Percentiles rank a stretch among this genome's conserved stretches.
These are phyloP conservation scores for Ceratorhiza oryzae-sativae DNA, from an alignment of 1,284 basidiomycete genomes.

Conservation along the genomic window DNA sequence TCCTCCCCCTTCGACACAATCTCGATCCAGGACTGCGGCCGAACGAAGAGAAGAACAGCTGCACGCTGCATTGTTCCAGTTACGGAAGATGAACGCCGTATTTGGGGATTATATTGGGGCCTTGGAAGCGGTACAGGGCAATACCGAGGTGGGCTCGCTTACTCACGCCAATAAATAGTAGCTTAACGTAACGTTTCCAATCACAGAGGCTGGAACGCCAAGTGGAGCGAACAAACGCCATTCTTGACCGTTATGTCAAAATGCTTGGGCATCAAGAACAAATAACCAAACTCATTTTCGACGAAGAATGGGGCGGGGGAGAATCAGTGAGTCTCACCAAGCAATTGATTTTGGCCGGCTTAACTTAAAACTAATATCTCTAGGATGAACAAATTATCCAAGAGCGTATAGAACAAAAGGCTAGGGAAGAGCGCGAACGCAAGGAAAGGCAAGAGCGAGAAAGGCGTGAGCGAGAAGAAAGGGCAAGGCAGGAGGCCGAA, in stretches of 20 bases:
- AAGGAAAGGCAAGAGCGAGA: conserved; percentile 37
- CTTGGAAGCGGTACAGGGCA: conserved; percentile 41
- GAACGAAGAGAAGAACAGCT: conserved; percentile 42
- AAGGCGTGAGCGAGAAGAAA: conserved; percentile 24
- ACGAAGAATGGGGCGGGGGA: conserved; percentile 44
- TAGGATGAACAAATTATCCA: conserved; percentile 40
- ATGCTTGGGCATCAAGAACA: conserved; percentile 45
- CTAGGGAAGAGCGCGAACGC: conserved; percentile 24
- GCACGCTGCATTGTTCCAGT: conserved; percentile 41
- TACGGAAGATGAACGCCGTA: conserved; percentile 43
- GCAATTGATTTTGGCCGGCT: no score
- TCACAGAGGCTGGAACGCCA: conserved; percentile 41
- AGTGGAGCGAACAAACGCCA: conserved; percentile 43
- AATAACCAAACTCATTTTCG: conserved; percentile 42
- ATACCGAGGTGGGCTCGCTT: conserved; percentile 39
- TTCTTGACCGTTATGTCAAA: conserved; percentile 44
- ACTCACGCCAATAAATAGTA: background rate
- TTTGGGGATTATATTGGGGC: conserved; percentile 43
- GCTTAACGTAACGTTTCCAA: background rate
- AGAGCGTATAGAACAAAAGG: conserved; percentile 34
- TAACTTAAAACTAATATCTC: background rate
- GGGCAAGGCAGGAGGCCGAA: conserved; percentile 36
- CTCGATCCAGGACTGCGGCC: conserved; percentile 37
- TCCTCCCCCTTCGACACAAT: conserved; percentile 30
- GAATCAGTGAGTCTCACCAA: conserved; percentile 41